Percentiles rank a stretch among this genome's conserved stretches.
These are phyloP conservation scores for Claviceps capensis DNA, from an alignment of 2,329 filamentous ascomycete species.

Conservation along the genomic window DNA sequence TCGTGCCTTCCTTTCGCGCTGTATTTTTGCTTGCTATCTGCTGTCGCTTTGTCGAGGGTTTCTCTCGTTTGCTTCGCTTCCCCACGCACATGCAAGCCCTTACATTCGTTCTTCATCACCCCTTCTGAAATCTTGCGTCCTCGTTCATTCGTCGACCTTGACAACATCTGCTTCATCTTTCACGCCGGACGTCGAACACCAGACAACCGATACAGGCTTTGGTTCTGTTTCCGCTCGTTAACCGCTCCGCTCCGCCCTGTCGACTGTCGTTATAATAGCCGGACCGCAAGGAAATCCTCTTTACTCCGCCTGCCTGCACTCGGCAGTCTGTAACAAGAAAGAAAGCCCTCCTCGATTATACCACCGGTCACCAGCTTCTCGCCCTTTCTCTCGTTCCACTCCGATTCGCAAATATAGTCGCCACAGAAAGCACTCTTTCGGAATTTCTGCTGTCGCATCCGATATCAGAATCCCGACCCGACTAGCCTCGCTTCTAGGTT, in stretches of 20 bases:
- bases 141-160: background rate
- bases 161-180: background rate
- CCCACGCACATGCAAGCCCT: background rate
- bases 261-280: slow-evolving; percentile 1
- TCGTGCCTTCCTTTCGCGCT: background rate
- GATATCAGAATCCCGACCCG: background rate
- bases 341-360: background rate
- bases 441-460: background rate
- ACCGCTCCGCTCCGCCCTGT: background rate
- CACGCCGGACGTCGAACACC: slow-evolving; percentile 3
- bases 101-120: background rate
- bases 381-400: background rate
- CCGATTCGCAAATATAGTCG: background rate
- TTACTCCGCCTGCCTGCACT: background rate
- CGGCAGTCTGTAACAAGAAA: background rate
- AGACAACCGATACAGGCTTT: background rate
- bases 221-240: background rate
- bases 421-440: background rate
- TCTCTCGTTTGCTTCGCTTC: background rate
- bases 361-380: background rate
- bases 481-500: background rate
- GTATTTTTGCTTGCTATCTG: background rate
- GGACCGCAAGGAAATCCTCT: background rate
- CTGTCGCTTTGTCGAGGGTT: background rate
- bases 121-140: background rate